phyloP scores from a whole-genome alignment of 208 protist genomes.

The Leishmania gerbilli region DNA sequence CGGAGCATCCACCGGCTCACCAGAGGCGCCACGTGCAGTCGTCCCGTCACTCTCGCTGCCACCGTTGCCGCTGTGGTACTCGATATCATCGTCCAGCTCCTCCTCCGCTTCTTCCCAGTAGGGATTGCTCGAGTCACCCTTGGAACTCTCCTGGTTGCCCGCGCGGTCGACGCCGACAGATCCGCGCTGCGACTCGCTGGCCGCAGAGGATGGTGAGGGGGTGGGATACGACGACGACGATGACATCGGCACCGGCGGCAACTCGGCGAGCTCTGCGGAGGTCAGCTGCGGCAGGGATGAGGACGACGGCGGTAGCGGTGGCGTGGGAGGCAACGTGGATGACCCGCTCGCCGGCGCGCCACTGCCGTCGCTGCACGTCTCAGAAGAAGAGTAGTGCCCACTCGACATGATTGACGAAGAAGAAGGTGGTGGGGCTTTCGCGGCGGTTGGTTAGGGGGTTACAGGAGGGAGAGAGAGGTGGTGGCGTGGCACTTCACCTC shows the following conservation, averaged over 20 bases:
- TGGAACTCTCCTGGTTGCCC: neutral
- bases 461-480: neutral
- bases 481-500: neutral
- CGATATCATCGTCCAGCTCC: neutral
- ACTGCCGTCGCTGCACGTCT: neutral
- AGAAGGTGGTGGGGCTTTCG: neutral
- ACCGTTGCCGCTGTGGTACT: neutral
- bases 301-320: neutral
- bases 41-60: neutral
- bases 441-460: neutral
- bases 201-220: neutral
- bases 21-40: neutral
- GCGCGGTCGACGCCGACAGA: neutral
- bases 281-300: conserved; percentile 14
- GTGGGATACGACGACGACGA: neutral
- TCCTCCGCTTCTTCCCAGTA: neutral
- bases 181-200: neutral
- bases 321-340: neutral
- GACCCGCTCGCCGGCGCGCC: neutral
- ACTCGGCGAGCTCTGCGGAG: conserved; percentile 16
- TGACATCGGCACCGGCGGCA: conserved; percentile 10
- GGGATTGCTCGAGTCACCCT: neutral
- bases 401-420: neutral
- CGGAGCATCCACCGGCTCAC: conserved; percentile 21
- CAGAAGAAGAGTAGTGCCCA: neutral